Evolutionary conservation across 495 filamentous ascomycete species (phyloP), one percentile per base, ranked within the genome.

Genomic region (Platismatia glauca): DNA sequence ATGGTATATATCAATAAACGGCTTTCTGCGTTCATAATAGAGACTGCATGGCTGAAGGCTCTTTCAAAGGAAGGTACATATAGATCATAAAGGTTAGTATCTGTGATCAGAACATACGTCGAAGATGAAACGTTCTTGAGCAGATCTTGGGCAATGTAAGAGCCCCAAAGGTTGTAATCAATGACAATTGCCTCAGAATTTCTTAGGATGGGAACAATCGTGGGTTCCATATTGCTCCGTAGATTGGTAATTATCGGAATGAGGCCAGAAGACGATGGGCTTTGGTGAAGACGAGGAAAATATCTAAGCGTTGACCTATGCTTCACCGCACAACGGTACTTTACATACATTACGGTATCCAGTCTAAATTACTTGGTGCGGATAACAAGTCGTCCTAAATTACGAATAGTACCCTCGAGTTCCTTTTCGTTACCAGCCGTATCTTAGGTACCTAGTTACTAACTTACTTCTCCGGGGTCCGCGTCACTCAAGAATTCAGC

Each of bases 41-140:
- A 56, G 20, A 46, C 62, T 38, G 60, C 57, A 61, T 76, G 65
- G 64, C 85, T 78, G 74, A 98, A 97, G 62, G 81, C 75, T 55
- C 81, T 78, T 70, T 87, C 76, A 77, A 97, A 97, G 56, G 72
- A 68, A 20, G 90, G 83, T 11, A 89, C 85, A 76, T 98, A 96
- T 66, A 87, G 82, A 20, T 85, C 80, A 57, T 82, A 82, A 65
- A 98, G 85, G 72, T 97, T 97, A 24, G 90, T 93, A 75, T 98
- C 94, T 69, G 94, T 97, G 68, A 98, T 87, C 52, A 98, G 86
- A 53, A 97, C 89, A 73, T 97, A 98, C 63, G 91, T 97, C 33
- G 90, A 93, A 29, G 91, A 93, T 48, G 81, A 75, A 63, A 94
- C 74, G 70, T 85, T 87, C 35, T 80, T 77, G 67, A 97, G 79